A percentile compares a stretch with the other conserved stretches of the same genome.
phyloP scores from a whole-genome alignment of 441 rosid genomes.

The Melastoma candidum region DNA sequence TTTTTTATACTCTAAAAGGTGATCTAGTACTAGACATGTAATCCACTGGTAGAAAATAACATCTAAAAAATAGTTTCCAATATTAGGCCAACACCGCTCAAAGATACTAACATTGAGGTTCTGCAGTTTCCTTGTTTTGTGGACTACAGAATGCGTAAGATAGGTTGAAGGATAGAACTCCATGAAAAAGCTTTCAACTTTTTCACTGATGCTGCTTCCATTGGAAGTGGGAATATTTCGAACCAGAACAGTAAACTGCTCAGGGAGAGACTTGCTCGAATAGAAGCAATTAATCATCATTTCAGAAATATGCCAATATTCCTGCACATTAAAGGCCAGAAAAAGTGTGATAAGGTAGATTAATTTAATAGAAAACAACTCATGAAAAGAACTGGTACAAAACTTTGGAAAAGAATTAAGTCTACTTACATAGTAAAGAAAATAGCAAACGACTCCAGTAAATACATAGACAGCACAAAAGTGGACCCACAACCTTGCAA shows the following conservation, averaged over 20 bases:
- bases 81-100: neutral
- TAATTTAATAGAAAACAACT: no score
- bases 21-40: no score
- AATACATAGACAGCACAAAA: slow-evolving; percentile 81
- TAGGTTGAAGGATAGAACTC: slow-evolving; percentile 75
- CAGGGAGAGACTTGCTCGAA: slow-evolving; percentile 67
- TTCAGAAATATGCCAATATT: slow-evolving; percentile 46
- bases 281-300: slow-evolving; percentile 61
- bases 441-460: slow-evolving; percentile 80
- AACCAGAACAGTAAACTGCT: slow-evolving; percentile 70
- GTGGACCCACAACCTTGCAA: slow-evolving; percentile 90
- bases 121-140: slow-evolving; percentile 53
- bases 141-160: slow-evolving; percentile 67
- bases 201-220: slow-evolving; percentile 50
- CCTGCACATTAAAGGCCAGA: slow-evolving; percentile 38
- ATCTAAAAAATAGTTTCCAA: no score
- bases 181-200: slow-evolving; percentile 64
- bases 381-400: no score
- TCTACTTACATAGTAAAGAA: slow-evolving; percentile 71
- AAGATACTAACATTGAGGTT: slow-evolving; percentile 46
- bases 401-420: slow-evolving; percentile 1
- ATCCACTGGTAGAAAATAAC: no score
- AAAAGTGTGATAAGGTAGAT: slow-evolving; percentile 3
- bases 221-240: slow-evolving; percentile 52
- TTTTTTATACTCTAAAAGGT: no score